Evolutionary conservation across 345 rosid species (phyloP).

Genomic region (Kernera saxatilis): DNA sequence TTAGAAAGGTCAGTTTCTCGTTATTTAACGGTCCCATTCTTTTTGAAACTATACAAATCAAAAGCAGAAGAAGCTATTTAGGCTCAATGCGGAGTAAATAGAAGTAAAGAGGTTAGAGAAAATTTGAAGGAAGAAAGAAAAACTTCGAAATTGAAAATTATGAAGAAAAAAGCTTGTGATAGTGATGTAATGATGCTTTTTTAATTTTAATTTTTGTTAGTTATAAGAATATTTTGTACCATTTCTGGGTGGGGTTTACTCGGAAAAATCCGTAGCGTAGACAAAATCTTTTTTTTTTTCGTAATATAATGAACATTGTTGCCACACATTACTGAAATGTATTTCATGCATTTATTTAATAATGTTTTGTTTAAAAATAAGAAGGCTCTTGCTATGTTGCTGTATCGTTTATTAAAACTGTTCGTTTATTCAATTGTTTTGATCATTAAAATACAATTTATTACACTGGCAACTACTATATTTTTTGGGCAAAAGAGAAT

Average conservation of each 20-base stretch:
- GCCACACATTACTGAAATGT: constrained; percentile 11
- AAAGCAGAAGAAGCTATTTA: constrained; percentile 20
- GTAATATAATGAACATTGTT: background rate
- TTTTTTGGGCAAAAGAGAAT: background rate
- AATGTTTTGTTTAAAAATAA: background rate
- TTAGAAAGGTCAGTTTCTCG: constrained; percentile 35
- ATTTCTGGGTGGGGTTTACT: background rate
- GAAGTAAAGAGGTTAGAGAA: constrained; percentile 25
- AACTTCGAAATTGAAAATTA: background rate
- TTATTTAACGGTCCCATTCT: constrained; percentile 14
- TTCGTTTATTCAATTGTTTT: too few species aligned
- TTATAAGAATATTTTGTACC: constrained; percentile 17
- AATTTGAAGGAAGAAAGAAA: background rate
- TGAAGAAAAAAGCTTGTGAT: constrained; percentile 4
- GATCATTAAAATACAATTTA: too few species aligned
- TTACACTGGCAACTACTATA: background rate
- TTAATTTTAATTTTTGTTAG: background rate
- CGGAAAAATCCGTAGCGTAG: constrained; percentile 15
- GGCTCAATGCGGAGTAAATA: constrained; percentile 29
- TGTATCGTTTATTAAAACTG: background rate
- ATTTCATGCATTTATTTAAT: constrained; percentile 4
- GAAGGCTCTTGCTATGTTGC: background rate
- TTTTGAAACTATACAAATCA: constrained; percentile 25
- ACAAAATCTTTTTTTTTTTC: background rate
- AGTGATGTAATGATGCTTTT: constrained; percentile 10